Conservation (phyloP, 2,329 filamentous ascomycete species). For the Diaporthe australafricana region DNA sequence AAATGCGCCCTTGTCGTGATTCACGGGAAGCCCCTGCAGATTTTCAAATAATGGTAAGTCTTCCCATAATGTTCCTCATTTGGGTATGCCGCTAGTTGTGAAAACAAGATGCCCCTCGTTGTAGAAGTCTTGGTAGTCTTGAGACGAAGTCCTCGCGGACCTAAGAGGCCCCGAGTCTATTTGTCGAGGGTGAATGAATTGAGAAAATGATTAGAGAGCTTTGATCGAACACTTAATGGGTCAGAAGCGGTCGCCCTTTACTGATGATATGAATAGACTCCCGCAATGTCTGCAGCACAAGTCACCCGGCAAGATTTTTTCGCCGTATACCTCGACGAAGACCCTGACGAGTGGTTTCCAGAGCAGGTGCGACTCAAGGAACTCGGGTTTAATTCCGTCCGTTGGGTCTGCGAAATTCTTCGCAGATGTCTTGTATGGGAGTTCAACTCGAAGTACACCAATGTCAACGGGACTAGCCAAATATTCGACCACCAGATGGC, state of each 20-base stretch:
- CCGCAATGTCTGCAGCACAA: background rate
- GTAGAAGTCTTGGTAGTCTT: too few species aligned
- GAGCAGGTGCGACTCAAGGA: background rate
- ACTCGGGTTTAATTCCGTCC: slow-evolving; percentile 19
- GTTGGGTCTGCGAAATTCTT: slow-evolving; percentile 32
- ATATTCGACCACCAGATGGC: background rate
- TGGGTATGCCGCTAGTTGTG: background rate
- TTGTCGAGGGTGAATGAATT: background rate
- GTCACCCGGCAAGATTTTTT: background rate
- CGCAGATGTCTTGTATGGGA: slow-evolving; percentile 18
- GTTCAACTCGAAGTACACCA: background rate
- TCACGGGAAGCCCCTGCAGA: background rate
- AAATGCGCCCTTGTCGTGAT: background rate
- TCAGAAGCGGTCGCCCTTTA: background rate
- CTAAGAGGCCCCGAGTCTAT: background rate
- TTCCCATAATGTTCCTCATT: background rate
- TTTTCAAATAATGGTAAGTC: background rate
- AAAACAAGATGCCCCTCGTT: background rate
- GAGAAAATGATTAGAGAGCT: background rate
- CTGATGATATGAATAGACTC: background rate
- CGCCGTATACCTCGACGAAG: slow-evolving; percentile 2
- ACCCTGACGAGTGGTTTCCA: background rate
- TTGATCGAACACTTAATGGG: background rate
- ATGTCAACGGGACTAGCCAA: background rate
- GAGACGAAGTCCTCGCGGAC: background rate